Evolutionary conservation across 2,329 filamentous ascomycete species (phyloP).

Genomic region (Pseudodiploospora longispora): DNA sequence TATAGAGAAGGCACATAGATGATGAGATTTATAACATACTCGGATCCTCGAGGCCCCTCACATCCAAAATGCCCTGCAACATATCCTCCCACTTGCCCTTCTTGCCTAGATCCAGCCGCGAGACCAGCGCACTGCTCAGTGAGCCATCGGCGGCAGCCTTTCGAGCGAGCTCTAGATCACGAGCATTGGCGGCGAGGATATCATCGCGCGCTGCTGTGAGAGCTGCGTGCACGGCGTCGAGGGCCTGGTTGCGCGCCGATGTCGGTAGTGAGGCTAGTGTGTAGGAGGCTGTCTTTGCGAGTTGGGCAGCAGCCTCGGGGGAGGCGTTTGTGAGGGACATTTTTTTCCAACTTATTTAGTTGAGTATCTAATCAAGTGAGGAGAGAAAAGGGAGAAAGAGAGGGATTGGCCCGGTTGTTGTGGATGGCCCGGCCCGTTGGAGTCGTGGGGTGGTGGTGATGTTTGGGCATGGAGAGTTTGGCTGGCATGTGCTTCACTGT

Average conservation of each 20-base stretch:
- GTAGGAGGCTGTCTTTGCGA: conserved; percentile 75
- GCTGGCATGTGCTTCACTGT: too few species aligned
- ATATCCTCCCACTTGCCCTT: conserved; percentile 96
- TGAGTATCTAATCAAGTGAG: too few species aligned
- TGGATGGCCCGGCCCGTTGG: too few species aligned
- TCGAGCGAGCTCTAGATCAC: conserved; percentile 68
- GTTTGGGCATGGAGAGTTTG: too few species aligned
- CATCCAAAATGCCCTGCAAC: conserved; percentile 89
- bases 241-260: conserved; percentile 70
- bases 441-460: too few species aligned
- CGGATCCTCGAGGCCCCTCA: conserved; percentile 76
- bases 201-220: conserved; percentile 59
- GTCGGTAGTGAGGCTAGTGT: conserved; percentile 72
- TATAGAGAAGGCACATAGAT: neutral
- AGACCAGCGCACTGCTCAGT: conserved; percentile 74
- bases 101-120: conserved; percentile 77
- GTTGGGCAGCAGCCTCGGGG: conserved; percentile 65
- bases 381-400: too few species aligned
- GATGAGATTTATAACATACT: conserved; percentile 42
- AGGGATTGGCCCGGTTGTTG: too few species aligned
- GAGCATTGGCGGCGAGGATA: conserved; percentile 80
- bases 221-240: conserved; percentile 75
- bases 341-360: neutral
- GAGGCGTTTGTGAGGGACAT: conserved; percentile 91
- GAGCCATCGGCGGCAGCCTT: conserved; percentile 66